A percentile compares a stretch with the other conserved stretches of the same genome.
These are phyloP conservation scores for Comarum palustre DNA, from an alignment of 306 rosid species.

Conservation along the genomic window DNA sequence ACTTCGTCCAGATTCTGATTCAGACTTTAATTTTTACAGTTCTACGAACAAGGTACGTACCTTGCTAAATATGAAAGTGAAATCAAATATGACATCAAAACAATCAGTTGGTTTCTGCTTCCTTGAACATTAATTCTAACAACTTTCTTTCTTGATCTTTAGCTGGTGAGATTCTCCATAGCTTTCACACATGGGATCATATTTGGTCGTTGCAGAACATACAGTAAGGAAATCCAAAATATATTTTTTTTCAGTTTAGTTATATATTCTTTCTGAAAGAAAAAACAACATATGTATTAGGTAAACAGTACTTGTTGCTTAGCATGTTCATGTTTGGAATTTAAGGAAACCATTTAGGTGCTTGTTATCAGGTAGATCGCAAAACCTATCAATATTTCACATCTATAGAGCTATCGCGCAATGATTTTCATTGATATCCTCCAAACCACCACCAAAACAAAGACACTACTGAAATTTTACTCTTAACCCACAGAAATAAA, in stretches of 20 bases:
- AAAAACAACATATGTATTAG: constrained; percentile 48
- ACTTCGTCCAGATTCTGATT: background rate
- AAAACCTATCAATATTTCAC: constrained; percentile 15
- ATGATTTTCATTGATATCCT: background rate
- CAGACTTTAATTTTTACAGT: background rate
- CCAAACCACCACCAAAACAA: background rate
- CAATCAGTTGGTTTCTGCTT: background rate
- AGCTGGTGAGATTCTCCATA: background rate
- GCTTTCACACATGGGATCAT: background rate
- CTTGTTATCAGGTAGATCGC: constrained; percentile 26
- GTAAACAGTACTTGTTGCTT: constrained; percentile 69
- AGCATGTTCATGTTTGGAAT: constrained; percentile 41
- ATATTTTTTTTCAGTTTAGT: constrained; percentile 28
- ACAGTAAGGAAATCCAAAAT: constrained; percentile 18
- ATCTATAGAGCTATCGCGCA: constrained; percentile 6
- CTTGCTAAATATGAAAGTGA: background rate
- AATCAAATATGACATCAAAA: background rate
- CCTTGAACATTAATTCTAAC: background rate
- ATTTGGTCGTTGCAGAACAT: constrained; percentile 27
- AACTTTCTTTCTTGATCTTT: background rate
- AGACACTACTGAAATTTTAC: too few species aligned
- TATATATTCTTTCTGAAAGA: constrained; percentile 35
- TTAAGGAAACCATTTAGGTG: constrained; percentile 35
- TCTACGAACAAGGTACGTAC: too few species aligned
- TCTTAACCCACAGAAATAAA: too few species aligned